Conservation (phyloP, 2,329 filamentous ascomycete species). For the Botrytis elliptica region DNA sequence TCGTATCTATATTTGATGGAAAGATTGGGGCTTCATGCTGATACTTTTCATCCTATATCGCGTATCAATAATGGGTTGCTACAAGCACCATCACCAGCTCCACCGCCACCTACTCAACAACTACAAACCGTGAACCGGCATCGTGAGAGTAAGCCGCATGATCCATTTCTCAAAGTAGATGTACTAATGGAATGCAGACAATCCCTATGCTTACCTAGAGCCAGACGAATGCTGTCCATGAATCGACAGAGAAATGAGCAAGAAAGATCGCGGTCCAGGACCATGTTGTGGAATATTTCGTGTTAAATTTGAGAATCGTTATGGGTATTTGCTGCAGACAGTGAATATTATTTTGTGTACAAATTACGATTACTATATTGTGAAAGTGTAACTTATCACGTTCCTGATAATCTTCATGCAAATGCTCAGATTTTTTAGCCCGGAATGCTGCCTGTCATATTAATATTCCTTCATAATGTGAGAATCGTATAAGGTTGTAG, state of each 20-base stretch:
- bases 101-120: background rate
- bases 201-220: background rate
- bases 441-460: background rate
- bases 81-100: background rate
- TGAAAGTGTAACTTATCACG: background rate
- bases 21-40: background rate
- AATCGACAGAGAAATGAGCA: background rate
- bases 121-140: background rate
- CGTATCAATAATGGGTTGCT: background rate
- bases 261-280: background rate
- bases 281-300: background rate
- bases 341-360: background rate
- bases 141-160: background rate
- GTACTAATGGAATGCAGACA: background rate
- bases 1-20: background rate
- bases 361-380: background rate
- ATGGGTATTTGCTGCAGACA: background rate
- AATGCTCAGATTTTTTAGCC: too few relatives aligned
- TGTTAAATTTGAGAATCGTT: background rate
- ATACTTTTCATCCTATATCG: background rate
- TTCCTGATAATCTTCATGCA: background rate
- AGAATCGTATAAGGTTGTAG: too few relatives aligned
- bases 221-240: background rate
- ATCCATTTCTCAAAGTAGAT: background rate
- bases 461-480: too few relatives aligned